A percentile compares a stretch with the other conserved stretches of the same genome.
Evolutionary conservation across 1,284 basidiomycete genomes (phyloP).

Genomic region (Sanghuangporus weigelae): DNA sequence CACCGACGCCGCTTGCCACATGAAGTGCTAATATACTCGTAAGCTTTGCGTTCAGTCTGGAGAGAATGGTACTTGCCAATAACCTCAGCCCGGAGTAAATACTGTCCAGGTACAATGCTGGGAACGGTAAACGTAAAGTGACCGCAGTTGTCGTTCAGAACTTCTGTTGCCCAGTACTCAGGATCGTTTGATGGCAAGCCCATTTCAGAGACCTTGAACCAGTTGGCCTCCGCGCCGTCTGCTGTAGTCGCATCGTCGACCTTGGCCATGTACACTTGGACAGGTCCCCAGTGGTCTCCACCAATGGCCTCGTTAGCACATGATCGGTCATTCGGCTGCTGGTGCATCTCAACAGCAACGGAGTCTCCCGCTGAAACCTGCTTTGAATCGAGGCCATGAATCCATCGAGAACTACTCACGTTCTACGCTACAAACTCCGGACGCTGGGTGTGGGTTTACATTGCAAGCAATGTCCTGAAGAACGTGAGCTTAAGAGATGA

Average conservation of each 20-base stretch:
- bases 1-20: constrained; percentile 37
- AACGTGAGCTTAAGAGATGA: neutral
- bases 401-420: constrained; percentile 27
- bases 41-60: neutral
- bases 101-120: constrained; percentile 43
- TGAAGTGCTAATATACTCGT: constrained; percentile 35
- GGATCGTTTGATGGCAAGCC: constrained; percentile 43
- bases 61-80: constrained; percentile 32
- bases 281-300: constrained; percentile 45
- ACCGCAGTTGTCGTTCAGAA: constrained; percentile 45
- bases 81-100: constrained; percentile 47
- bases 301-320: constrained; percentile 45
- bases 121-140: constrained; percentile 48
- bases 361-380: constrained; percentile 35
- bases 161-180: constrained; percentile 42
- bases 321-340: constrained; percentile 42
- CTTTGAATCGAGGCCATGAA: neutral
- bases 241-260: constrained; percentile 42
- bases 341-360: constrained; percentile 51
- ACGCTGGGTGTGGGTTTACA: constrained; percentile 29
- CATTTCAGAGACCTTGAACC: constrained; percentile 50
- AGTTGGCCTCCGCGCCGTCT: constrained; percentile 35
- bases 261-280: constrained; percentile 43
- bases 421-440: constrained; percentile 36
- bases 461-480: constrained; percentile 47